Percentiles rank a stretch among this genome's conserved stretches.
These are phyloP conservation scores for Pneumocystis carinii DNA, from an alignment of 1,139 yeast species.

Conservation along the genomic window DNA sequence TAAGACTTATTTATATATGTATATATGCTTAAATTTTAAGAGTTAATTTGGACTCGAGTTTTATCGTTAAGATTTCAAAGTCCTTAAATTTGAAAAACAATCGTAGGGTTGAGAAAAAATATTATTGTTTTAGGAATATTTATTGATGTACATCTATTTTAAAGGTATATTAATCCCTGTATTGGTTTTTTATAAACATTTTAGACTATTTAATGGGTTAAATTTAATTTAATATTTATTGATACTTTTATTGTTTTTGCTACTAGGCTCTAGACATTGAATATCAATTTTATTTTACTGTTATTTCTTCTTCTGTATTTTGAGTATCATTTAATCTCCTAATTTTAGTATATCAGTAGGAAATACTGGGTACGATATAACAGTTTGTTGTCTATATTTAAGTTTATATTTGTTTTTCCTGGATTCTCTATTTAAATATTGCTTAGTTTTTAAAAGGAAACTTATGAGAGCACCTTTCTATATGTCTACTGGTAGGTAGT, in stretches of 20 bases:
- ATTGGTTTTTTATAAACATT: not conserved
- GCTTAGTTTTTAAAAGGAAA: not conserved
- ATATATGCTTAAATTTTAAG: not conserved
- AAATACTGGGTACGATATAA: not conserved
- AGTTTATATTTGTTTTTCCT: not conserved
- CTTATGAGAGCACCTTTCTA: not conserved
- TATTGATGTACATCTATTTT: not conserved
- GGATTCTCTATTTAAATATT: not conserved
- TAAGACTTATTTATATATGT: not conserved
- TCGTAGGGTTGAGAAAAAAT: not conserved
- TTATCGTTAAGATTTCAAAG: not conserved
- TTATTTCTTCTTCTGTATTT: not conserved
- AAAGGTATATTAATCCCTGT: not conserved
- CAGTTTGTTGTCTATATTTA: not conserved
- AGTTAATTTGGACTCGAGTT: not conserved
- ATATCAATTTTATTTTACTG: not conserved
- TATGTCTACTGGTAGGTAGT: not conserved
- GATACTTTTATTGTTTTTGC: not conserved
- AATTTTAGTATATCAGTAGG: not conserved
- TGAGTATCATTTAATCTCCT: not conserved
- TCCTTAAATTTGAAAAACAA: not conserved
- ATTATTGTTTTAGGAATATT: not conserved
- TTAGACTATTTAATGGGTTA: not conserved
- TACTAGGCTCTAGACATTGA: not conserved
- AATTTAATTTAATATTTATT: not conserved